A percentile compares a stretch with the other conserved stretches of the same genome.
Conservation (phyloP, 331 rosid genomes). For the Telfairia occidentalis region DNA sequence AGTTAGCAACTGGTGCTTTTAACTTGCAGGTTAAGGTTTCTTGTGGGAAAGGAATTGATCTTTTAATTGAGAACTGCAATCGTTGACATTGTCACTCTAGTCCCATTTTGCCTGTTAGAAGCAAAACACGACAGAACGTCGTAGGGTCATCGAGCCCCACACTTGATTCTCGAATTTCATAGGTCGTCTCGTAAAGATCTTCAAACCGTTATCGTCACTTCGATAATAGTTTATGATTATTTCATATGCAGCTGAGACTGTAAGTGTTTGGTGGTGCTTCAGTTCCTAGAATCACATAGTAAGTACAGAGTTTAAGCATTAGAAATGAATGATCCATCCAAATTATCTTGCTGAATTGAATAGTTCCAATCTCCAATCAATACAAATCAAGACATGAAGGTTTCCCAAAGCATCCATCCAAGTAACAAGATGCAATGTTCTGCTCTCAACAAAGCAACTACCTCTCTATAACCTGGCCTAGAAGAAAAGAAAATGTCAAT, state of each 20-base stretch:
- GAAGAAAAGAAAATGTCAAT: conserved; percentile 14
- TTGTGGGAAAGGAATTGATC: background rate
- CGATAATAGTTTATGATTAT: background rate
- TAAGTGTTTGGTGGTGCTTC: background rate
- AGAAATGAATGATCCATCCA: conserved; percentile 9
- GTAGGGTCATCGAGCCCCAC: background rate
- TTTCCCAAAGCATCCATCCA: background rate
- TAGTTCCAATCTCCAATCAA: background rate
- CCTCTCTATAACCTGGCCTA: conserved; percentile 3
- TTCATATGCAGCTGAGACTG: background rate
- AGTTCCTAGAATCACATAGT: background rate
- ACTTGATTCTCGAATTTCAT: background rate
- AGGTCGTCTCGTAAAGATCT: background rate
- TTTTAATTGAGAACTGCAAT: background rate
- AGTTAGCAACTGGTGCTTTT: background rate
- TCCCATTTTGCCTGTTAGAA: background rate
- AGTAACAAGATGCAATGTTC: background rate
- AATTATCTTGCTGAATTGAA: background rate
- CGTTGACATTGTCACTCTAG: background rate
- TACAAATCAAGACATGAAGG: conserved; percentile 9
- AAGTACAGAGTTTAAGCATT: background rate
- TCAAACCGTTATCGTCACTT: background rate
- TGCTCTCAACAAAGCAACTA: background rate
- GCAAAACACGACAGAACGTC: background rate
- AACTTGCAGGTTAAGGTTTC: background rate